These are phyloP conservation scores for Phytophthora sojae DNA, from an alignment of 352 stramenopile genomes.

Conservation along the genomic window DNA sequence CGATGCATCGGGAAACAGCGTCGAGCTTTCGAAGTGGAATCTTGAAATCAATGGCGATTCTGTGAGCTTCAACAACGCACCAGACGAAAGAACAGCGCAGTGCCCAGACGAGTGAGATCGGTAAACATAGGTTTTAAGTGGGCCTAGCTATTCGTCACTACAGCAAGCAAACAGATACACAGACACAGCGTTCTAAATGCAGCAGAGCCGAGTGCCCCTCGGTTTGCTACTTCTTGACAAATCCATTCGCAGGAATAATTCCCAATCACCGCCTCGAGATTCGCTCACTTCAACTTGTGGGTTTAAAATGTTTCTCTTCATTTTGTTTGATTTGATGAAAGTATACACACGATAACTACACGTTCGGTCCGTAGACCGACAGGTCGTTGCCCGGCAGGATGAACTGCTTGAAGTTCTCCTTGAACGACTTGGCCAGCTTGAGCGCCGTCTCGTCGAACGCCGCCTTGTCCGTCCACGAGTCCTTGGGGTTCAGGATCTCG, in stretches of 20 bases:
- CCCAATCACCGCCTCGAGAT: too few species aligned
- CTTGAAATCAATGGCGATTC: constrained; percentile 15
- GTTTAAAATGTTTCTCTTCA: too few species aligned
- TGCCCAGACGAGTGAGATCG: constrained; percentile 45
- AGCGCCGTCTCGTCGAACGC: constrained; percentile 77
- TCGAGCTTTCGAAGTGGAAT: constrained; percentile 33
- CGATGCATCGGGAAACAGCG: constrained; percentile 10
- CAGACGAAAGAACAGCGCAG: constrained; percentile 20
- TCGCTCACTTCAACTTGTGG: too few species aligned
- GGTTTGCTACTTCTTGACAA: too few species aligned
- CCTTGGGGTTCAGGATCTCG: constrained; percentile 78
- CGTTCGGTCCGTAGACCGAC: constrained; percentile 65
- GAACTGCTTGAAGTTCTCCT: constrained; percentile 89
- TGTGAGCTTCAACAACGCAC: constrained; percentile 16
- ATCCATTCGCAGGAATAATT: too few species aligned
- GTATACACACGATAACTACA: constrained; percentile 25
- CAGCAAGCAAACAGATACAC: constrained; percentile 10
- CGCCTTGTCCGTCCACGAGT: constrained; percentile 84
- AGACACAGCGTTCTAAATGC: too few species aligned
- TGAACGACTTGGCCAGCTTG: constrained; percentile 82
- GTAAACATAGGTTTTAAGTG: constrained; percentile 59
- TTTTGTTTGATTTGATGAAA: too few species aligned
- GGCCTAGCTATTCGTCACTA: constrained; percentile 41
- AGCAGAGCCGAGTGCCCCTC: too few species aligned
- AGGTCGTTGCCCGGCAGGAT: constrained; percentile 79